Evolutionary conservation across 2,329 filamentous ascomycete species (phyloP), one percentile per base, ranked within the genome.

Genomic region (Tolypocladium endophyticum): DNA sequence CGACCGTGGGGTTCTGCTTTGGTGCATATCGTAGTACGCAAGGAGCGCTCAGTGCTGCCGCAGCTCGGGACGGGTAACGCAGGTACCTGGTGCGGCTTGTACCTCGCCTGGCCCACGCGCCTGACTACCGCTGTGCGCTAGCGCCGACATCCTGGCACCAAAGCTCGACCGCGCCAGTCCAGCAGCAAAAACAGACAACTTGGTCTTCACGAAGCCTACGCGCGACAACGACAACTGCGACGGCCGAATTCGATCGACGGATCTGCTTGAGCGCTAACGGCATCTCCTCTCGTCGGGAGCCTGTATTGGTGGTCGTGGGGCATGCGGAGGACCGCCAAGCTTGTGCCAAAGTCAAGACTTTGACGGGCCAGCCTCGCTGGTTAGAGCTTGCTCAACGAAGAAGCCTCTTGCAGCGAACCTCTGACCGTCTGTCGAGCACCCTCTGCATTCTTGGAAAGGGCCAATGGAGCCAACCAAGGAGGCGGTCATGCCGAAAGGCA

Each of bases 391-490:
- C 25, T 14, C 54, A 12, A 25, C n/a, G 25, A 43, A 18, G 33
- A 25, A 25, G 7, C 54, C 18, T 14, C 18, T 33, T 12, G 33
- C 43, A 25, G 14, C 30, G 18, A 16, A 36, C 50, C 9, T 33
- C 30, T 53, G 50, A 35, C 28, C 30, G 50, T 30, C 20, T 23
- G 30, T 28, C 47, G 20, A 9, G 33, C 14, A 28, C 25, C 14
- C 20, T 52, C 18, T 52, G 7, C 47, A n/a, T 18, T 53, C 28
- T 53, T 20, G 20, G 12, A 54, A 43, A 39, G 69, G 25, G 41
- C 8, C 33, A 23, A 36, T 72, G 65, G 65, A 66, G 55, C 66
- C 66, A 39, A 65, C 71, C 59, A 71, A 74, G 9, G 38, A 62
- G 58, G 56, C 39, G 20, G 33, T 5, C 36, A 4, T 25, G 41